Evolutionary conservation across 2,329 filamentous ascomycete genomes (phyloP).

Genomic region (Dactylellina leptospora): DNA sequence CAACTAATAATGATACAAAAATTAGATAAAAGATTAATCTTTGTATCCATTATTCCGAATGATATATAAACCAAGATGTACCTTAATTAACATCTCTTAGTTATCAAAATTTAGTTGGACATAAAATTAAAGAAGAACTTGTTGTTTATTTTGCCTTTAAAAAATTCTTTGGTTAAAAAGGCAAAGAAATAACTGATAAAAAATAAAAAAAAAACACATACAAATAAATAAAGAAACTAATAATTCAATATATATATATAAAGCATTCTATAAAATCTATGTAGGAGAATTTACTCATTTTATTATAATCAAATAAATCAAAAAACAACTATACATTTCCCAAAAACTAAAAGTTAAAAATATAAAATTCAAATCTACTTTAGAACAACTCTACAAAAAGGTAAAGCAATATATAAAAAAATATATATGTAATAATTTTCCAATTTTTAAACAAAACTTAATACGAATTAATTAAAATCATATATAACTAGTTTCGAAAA

Average conservation of each 20-base stretch:
- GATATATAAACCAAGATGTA: no score
- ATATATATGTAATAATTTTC: conserved; percentile 65
- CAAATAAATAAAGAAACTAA: conserved; percentile 6
- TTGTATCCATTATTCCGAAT: not conserved
- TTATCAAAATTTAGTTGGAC: conserved; percentile 64
- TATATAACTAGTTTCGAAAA: conserved; percentile 63
- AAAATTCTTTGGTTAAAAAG: conserved; percentile 62
- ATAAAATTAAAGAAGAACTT: conserved; percentile 64
- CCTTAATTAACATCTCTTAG: no score
- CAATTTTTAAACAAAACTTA: conserved; percentile 63
- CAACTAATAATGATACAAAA: conserved; percentile 57
- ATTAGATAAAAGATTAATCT: conserved; percentile 23
- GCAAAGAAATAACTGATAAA: conserved; percentile 63
- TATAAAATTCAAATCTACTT: conserved; percentile 62
- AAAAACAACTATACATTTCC: conserved; percentile 65
- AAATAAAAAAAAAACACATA: conserved; percentile 60
- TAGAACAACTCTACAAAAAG: conserved; percentile 63
- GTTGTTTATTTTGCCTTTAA: conserved; percentile 68
- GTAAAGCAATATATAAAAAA: conserved; percentile 64
- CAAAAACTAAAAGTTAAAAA: conserved; percentile 63
- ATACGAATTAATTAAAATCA: conserved; percentile 58
- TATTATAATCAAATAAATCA: conserved; percentile 66
- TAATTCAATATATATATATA: not conserved
- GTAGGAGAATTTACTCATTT: no score
- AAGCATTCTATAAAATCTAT: not conserved